Base-by-base conservation (phyloP, 768 basidiomycete genomes). In the Amanita exitialis region DNA sequence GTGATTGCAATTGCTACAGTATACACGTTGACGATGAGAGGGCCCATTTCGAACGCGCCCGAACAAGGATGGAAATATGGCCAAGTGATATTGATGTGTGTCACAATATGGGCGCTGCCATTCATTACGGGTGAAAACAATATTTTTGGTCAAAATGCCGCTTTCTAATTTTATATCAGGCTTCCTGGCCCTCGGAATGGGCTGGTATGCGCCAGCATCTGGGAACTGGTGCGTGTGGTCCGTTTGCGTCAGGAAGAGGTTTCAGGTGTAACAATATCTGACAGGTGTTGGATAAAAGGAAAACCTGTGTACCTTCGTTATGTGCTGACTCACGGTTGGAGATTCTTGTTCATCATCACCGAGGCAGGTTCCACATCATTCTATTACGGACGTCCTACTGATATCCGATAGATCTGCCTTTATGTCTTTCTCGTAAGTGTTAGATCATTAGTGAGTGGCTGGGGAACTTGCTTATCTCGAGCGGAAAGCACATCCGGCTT, bases 351-450 rank as follows among this genome's bases (percentile, higher is more conserved):
- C 45, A 55, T 57, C 39, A 7, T 53, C 23, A 28, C 43, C 23
- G 57, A 57, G 41, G 56, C 61, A n/a, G 71, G 63, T 62, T 58
- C 39, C 12, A 27, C 16, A 21, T 47, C 18, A 10, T 21, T 47
- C 8, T n/a, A 6, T 12, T 3, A 23, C 3, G 16, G 23, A 13
- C 45, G 6, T 16, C 13, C 8, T 6, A 20, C n/a, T 9, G n/a
- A 28, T 16, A 15, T 3, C 25, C 9, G 18, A 15, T 38, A 48
- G 47, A 38, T 48, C 21, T 16, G 18, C 25, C 36, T 48, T 16
- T 48, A 48, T 18, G n/a, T 13, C 23, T 38, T 23, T 25, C 47
- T 48, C 16, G 47, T 48, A 25, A 38, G 47, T 35, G 8, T 6
- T 21, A 30, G 25, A 13, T 9, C 28, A 3, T 28, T 27, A 2